Evolutionary conservation across 345 rosid species (phyloP).

Genomic region (Pistacia atlantica): DNA sequence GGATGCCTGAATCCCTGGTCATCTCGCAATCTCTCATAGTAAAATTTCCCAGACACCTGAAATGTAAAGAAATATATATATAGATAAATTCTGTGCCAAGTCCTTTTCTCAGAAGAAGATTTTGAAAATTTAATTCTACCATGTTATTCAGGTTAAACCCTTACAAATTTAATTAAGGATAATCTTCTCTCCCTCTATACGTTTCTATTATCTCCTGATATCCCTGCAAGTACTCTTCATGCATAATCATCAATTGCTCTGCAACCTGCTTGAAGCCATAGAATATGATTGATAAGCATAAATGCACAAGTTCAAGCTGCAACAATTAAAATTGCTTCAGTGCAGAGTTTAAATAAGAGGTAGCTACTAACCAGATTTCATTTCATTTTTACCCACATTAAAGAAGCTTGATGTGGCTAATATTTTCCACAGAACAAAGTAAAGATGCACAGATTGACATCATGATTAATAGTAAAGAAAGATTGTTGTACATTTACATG

Average conservation of each 20-base stretch:
- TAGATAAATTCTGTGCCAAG: no score
- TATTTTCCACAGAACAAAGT: background rate
- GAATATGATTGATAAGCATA: background rate
- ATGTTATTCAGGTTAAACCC: no score
- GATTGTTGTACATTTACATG: no score
- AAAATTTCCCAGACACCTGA: no score
- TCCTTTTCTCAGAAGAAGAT: no score
- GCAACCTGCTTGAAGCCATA: slow-evolving; percentile 43
- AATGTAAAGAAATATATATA: no score
- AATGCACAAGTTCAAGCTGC: background rate
- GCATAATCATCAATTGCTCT: slow-evolving; percentile 51
- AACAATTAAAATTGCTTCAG: background rate
- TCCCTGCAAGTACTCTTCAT: slow-evolving; percentile 42
- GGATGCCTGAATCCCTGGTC: no score
- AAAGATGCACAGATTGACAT: background rate
- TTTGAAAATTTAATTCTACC: no score
- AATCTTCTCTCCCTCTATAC: background rate
- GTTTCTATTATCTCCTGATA: slow-evolving; percentile 7
- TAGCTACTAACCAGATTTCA: background rate
- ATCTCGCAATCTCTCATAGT: no score
- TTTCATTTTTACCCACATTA: background rate
- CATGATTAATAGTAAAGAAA: background rate
- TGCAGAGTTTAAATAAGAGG: background rate
- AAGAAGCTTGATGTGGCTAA: background rate
- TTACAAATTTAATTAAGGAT: background rate